phyloP scores from a whole-genome alignment of 2,329 filamentous ascomycete genomes.

The Tolypocladium endophyticum region DNA sequence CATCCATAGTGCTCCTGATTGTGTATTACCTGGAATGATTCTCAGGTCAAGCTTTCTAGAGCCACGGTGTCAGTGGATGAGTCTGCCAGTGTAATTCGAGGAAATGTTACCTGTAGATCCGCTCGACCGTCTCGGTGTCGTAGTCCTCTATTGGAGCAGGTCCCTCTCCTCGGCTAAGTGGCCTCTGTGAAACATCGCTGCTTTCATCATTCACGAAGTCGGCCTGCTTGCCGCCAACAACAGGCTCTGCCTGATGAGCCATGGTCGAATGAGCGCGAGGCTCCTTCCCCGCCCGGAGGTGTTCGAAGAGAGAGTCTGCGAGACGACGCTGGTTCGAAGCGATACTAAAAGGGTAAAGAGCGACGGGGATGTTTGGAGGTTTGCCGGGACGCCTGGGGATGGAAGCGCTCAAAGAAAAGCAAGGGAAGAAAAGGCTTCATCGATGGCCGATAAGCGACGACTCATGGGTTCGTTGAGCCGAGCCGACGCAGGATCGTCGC shows the following conservation, averaged over 20 bases:
- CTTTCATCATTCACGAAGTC: neutral
- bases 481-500: neutral
- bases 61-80: neutral
- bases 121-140: slow-evolving; percentile 39
- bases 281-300: neutral
- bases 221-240: neutral
- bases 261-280: neutral
- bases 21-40: slow-evolving; percentile 44
- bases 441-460: neutral
- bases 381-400: neutral
- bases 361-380: neutral
- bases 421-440: neutral
- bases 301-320: neutral
- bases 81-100: neutral
- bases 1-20: no score
- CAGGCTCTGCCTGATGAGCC: neutral
- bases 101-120: slow-evolving; percentile 34
- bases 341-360: neutral
- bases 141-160: slow-evolving; percentile 21
- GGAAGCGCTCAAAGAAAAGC: no score
- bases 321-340: neutral
- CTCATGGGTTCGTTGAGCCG: neutral
- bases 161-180: neutral
- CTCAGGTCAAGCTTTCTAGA: slow-evolving; percentile 43
- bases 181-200: neutral